Evolutionary conservation across 495 filamentous ascomycete genomes (phyloP).

Genomic region (Aspergillus asperescens): DNA sequence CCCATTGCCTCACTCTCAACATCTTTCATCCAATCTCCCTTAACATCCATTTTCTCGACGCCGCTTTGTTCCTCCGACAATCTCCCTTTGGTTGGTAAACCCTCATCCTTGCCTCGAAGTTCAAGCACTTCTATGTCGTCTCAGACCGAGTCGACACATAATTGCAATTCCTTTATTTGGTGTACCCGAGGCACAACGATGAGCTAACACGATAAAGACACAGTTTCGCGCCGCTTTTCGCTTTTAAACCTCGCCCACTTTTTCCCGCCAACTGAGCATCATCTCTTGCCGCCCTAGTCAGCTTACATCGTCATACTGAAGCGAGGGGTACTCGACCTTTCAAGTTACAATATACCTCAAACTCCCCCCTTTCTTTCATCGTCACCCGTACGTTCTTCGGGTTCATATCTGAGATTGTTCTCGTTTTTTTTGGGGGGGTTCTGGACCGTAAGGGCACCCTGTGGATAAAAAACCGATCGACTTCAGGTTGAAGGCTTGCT

Average conservation of each 20-base stretch:
- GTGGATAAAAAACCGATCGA: slow-evolving; percentile 8
- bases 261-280: neutral
- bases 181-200: neutral
- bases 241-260: neutral
- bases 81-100: slow-evolving; percentile 2
- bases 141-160: neutral
- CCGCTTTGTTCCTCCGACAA: neutral
- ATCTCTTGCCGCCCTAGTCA: slow-evolving; percentile 2
- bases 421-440: neutral
- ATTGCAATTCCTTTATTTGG: neutral
- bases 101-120: neutral
- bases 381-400: neutral
- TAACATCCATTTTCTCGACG: neutral
- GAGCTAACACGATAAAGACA: neutral
- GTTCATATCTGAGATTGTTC: neutral
- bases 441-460: slow-evolving; percentile 23
- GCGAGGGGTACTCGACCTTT: neutral
- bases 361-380: neutral
- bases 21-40: neutral
- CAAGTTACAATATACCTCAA: neutral
- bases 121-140: neutral
- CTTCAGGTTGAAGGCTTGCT: slow-evolving; percentile 12
- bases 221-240: neutral
- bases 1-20: neutral
- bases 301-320: slow-evolving; percentile 8